Base-by-base conservation (phyloP, 163 green algal species). In the Chlorella variabilis region DNA sequence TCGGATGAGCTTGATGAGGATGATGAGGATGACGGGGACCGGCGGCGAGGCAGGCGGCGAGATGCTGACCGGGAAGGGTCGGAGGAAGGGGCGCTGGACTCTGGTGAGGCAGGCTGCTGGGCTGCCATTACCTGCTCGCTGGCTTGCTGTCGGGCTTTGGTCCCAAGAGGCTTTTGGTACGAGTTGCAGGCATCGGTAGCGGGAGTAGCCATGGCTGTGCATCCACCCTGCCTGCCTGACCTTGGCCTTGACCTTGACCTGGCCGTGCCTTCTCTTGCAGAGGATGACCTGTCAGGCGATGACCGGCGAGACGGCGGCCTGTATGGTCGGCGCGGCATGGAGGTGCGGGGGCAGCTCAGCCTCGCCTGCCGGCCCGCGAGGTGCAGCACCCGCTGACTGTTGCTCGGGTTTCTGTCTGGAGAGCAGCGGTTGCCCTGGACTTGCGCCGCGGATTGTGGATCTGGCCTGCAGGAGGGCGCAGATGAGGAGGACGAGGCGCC, bases 401-500 rank as follows among this genome's bases (percentile, higher is more conserved):
- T 38, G 58, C 29, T 39, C 29, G 5, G 5, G 29, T 42, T n/a
- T 29, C 31, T 42, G 29, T 69, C 20, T 42, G n/a, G n/a, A n/a
- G n/a, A n/a, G n/a, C n/a, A n/a, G n/a, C n/a, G n/a, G n/a, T 41
- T 7, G 18, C 7, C 29, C 65, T 31, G 17, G 15, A 3, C 36
- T n/a, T 71, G 65, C 62, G 25, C 61, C 13, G 31, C 7, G 9
- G 4, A 33, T 4, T 48, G 34, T 36, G 8, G 3, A 4, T 15
- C 27, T 34, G 45, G 11, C 11, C 45, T 59, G 68, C 48, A 77
- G 33, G 56, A 70, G 15, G 80, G 78, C 0, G 80, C 87, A n/a
- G 84, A 87, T 21, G 86, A 87, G 71, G 78, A 90, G n/a, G 84
- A 89, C 33, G 86, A 90, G 65, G 86, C 87, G 5, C 41, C 77